A percentile compares a stretch with the other conserved stretches of the same genome.
These are phyloP conservation scores for Cercospora zeae-maydis DNA, from an alignment of 2,329 filamentous ascomycete genomes.

Conservation along the genomic window DNA sequence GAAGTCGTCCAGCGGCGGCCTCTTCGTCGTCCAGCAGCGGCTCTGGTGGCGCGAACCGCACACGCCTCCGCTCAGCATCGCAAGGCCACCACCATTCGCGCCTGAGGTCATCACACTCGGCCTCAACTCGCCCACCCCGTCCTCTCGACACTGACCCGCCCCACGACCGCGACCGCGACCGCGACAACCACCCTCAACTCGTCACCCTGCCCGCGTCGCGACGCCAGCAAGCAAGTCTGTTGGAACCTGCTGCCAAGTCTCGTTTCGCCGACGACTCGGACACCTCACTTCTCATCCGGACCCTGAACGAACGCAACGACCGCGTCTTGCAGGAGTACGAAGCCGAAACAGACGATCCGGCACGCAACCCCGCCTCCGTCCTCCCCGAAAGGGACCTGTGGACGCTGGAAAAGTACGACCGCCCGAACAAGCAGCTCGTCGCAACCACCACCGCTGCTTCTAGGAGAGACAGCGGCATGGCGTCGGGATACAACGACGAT, in stretches of 20 bases:
- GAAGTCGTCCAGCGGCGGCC: background rate
- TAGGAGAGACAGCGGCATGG: slow-evolving; percentile 27
- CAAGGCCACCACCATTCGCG: slow-evolving; percentile 11
- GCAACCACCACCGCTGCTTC: slow-evolving; percentile 9
- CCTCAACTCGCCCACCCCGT: background rate
- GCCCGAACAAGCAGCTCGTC: slow-evolving; percentile 6
- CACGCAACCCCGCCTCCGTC: slow-evolving; percentile 27
- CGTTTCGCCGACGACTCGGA: slow-evolving; percentile 14
- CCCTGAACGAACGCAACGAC: slow-evolving; percentile 26
- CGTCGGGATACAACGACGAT: slow-evolving; percentile 29
- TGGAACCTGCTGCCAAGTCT: slow-evolving; percentile 16
- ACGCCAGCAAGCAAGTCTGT: slow-evolving; percentile 21
- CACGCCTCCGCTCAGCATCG: slow-evolving; percentile 9
- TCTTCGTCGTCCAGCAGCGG: slow-evolving; percentile 5
- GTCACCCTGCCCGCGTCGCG: slow-evolving; percentile 14
- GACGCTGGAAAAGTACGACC: slow-evolving; percentile 12
- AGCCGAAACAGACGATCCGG: slow-evolving; percentile 33
- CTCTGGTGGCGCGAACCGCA: slow-evolving; percentile 11
- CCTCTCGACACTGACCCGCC: background rate
- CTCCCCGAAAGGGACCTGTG: slow-evolving; percentile 19
- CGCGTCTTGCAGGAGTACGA: slow-evolving; percentile 31
- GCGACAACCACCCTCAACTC: background rate
- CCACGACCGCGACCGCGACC: too few species aligned
- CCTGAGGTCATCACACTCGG: slow-evolving; percentile 19
- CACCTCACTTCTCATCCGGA: slow-evolving; percentile 22